Evolutionary conservation across 257 asterid genomes (phyloP), one percentile per base, ranked within the genome.

Genomic region (Haberlea rhodopensis): DNA sequence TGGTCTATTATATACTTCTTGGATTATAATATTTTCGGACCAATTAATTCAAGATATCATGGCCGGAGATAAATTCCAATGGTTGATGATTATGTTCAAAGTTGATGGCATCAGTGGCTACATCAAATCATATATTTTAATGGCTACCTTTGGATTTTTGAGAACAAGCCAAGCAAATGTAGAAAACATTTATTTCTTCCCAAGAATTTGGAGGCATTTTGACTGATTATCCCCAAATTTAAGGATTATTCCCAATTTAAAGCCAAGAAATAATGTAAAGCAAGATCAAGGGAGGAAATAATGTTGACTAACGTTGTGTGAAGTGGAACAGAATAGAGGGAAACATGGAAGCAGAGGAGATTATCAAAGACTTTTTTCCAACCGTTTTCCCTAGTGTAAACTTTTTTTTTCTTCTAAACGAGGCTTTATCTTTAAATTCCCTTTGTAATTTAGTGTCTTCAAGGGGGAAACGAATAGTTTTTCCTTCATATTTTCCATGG

Each of bases 1-100:
- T 83, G 45, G 78, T 80, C 16, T 83, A 83, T 63, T 83, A 83
- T 55, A 83, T 83, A 57, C 69, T 83, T 59, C 86, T 83, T 34
- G 89, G 84, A 4, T 43, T 83, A 51, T 73, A 67, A 57, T 6
- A 28, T 29, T 6, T 18, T 19, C 10, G 3, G 66, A 68, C 46
- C 34, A 60, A 18, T 60, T 3, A 29, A 26, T 10, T 54, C 25
- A 70, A 23, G 28, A 18, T 2, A 21, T 20, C n/a, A n/a, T n/a
- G n/a, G n/a, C 24, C 22, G 68, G 49, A 65, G 34, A 19, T 40
- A 46, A 60, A 52, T 29, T 66, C 54, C 23, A 32, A 46, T 25
- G 60, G 28, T 27, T 8, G 29, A 21, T 15, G 49, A 3, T 16
- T 28, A 59, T 60, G 66, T 24, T 29, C 24, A 27, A 63, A 32